Evolutionary conservation across 768 basidiomycete genomes (phyloP), one percentile per base, ranked within the genome.

Genomic region (Glaciozyma antarctica): DNA sequence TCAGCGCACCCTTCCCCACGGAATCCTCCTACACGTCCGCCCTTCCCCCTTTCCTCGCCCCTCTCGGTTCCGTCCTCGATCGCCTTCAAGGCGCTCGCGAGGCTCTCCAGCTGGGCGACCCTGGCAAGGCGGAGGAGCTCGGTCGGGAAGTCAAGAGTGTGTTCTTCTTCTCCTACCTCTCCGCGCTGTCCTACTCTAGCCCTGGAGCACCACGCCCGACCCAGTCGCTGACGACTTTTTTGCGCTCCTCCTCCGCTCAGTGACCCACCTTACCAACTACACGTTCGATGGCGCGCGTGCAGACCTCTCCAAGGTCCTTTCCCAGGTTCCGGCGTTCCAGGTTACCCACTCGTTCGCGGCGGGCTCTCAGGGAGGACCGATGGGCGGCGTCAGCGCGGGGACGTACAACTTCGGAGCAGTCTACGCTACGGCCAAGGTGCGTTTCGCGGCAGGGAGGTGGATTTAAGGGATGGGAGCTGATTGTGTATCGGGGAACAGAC

Each of bases 231-330:
- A 49, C 58, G 57, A 58, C 57, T 58, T 58, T 59, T 34, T 21
- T 34, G 22, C 32, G 19, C 47, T 48, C 32, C 19, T 19, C 53
- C 28, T 19, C 53, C 28, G 8, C 26, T 24, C 77, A 97, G 93
- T 84, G 61, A 94, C 91, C 17, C 90, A 90, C 74, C 78, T 97
- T 58, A 88, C 86, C 53, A 95, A 94, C 80, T 94, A 87, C 79
- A 85, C 91, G 75, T 98, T 98, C 77, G 95, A 99, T 80, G 95
- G 95, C 70, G 95, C 88, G 32, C 83, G 93, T 72, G 95, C 94
- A 41, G 95, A 99, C 80, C 81, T 98, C 72, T 87, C 89, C 56
- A 99, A 98, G 80, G 86, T 83, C 72, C 81, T 98, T 72, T 94
- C 91, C 34, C 82, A 87, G 77, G 89, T 85, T 77, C 95, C 95